Percentiles rank a stretch among this genome's conserved stretches.
phyloP scores from a whole-genome alignment of 805 yeast species.

The Spathaspora girioi region DNA sequence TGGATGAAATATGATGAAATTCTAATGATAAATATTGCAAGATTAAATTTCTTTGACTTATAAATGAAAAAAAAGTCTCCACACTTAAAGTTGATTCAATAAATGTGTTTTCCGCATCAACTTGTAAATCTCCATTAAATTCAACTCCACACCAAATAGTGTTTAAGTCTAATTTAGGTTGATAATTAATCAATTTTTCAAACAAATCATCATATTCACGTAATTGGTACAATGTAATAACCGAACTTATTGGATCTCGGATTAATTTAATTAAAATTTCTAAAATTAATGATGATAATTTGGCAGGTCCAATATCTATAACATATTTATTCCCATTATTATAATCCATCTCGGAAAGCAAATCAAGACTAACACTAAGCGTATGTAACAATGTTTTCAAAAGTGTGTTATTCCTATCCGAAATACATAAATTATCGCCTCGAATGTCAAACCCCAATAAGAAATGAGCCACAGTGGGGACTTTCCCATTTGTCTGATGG shows the following conservation, averaged over 20 bases:
- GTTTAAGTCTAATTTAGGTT: constrained; percentile 50
- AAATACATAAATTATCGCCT: constrained; percentile 46
- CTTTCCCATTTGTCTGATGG: constrained; percentile 28
- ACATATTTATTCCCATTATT: constrained; percentile 26
- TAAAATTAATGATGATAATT: constrained; percentile 54
- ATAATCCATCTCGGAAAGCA: constrained; percentile 36
- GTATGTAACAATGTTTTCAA: constrained; percentile 51
- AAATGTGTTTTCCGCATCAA: constrained; percentile 25
- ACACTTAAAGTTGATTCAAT: constrained; percentile 31
- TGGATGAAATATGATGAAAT: constrained; percentile 57
- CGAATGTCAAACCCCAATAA: constrained; percentile 66
- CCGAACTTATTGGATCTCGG: constrained; percentile 52
- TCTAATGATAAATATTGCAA: constrained; percentile 70
- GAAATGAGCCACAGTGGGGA: constrained; percentile 64
- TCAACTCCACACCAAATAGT: constrained; percentile 52
- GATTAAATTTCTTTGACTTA: constrained; percentile 55
- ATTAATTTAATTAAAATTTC: constrained; percentile 63
- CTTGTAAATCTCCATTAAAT: constrained; percentile 41
- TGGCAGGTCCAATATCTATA: constrained; percentile 53
- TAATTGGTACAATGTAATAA: constrained; percentile 47
- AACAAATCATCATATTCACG: constrained; percentile 49
- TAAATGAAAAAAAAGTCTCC: constrained; percentile 58
- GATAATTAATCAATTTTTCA: constrained; percentile 46
- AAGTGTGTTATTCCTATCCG: constrained; percentile 41
- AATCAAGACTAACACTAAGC: constrained; percentile 44